Base-by-base conservation (phyloP, 345 rosid species). In the Aurinia saxatilis region DNA sequence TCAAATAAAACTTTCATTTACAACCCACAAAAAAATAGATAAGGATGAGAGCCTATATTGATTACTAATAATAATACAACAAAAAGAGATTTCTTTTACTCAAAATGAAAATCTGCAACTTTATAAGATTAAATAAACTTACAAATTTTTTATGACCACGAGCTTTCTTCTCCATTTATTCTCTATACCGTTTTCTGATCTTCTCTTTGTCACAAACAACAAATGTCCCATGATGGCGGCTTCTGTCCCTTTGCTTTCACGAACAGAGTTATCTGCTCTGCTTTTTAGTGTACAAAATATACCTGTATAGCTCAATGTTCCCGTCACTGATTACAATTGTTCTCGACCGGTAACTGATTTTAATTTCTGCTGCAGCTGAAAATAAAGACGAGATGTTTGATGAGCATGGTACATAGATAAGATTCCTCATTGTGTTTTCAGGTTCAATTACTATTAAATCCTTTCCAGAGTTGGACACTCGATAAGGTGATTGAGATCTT, bases 361-460 rank as follows among this genome's bases (percentile, higher is more conserved):
- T 40, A 71, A 11, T 19, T 57, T 63, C 65, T 71, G 60, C 52
- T 70, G 65, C 59, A 71, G 48, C 75, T 71, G 65, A 12, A 16
- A 31, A 63, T 16, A 34, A 63, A 7, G 12, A 62, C 42, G 36
- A 17, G 18, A 37, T 54, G 29, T 5, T 61, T 37, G 12, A 18
- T 61, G 16, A 23, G 3, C 30, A 44, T 34, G 14, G 6, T 29
- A 11, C 27, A 61, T n/a, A 18, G 4, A 30, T 33, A 8, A 60
- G 65, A 56, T 45, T 23, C 5, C 5, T 66, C 19, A 3, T 13
- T 19, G 31, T 56, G 56, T 21, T 21, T 46, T 36, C 13, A n/a
- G 50, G 36, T 37, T 47, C 39, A 38, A 16, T 10, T n/a, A 29
- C 50, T 38, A 47, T 42, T 41, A 57, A 18, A 37, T 8, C 44